Percentiles rank a stretch among this genome's conserved stretches.
phyloP scores from a whole-genome alignment of 371 early-diverging fungal genomes.

The Rhizopus microsporus region DNA sequence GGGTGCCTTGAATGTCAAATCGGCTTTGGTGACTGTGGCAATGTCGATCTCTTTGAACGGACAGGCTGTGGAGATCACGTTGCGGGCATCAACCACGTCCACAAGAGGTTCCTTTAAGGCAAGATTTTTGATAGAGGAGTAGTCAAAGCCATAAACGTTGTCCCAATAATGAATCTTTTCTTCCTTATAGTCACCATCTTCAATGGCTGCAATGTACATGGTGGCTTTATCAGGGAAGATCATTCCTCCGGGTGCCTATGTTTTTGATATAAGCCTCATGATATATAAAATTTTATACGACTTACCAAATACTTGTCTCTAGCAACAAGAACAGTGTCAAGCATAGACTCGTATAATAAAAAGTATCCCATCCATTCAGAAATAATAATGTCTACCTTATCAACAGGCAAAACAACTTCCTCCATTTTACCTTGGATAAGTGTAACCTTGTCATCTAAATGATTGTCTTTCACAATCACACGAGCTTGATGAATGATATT shows the following conservation, averaged over 20 bases:
- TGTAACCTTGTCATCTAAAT: conserved; percentile 76
- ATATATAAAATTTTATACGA: background rate
- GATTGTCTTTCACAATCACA: conserved; percentile 89
- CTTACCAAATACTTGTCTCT: conserved; percentile 89
- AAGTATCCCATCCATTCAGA: conserved; percentile 99
- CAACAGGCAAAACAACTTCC: conserved; percentile 89
- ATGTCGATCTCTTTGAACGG: conserved; percentile 85
- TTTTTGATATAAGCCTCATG: background rate
- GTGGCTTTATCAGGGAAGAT: conserved; percentile 94
- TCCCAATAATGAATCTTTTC: conserved; percentile 94
- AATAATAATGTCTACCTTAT: conserved; percentile 92
- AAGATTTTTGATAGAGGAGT: conserved; percentile 84
- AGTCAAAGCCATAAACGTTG: conserved; percentile 92
- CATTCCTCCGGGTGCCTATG: conserved; percentile 66
- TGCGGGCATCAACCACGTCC: conserved; percentile 84
- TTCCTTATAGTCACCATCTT: conserved; percentile 93
- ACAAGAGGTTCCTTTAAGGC: conserved; percentile 93
- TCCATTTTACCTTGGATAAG: conserved; percentile 97
- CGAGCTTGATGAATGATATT: conserved; percentile 93
- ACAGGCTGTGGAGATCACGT: conserved; percentile 71
- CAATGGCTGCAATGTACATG: conserved; percentile 90
- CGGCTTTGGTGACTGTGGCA: conserved; percentile 79
- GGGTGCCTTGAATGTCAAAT: conserved; percentile 78
- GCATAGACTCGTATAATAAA: conserved; percentile 96
- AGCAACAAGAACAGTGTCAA: conserved; percentile 95